Evolutionary conservation across 2,329 filamentous ascomycete species (phyloP), one percentile per base, ranked within the genome.

Genomic region (Madurella fahalii): DNA sequence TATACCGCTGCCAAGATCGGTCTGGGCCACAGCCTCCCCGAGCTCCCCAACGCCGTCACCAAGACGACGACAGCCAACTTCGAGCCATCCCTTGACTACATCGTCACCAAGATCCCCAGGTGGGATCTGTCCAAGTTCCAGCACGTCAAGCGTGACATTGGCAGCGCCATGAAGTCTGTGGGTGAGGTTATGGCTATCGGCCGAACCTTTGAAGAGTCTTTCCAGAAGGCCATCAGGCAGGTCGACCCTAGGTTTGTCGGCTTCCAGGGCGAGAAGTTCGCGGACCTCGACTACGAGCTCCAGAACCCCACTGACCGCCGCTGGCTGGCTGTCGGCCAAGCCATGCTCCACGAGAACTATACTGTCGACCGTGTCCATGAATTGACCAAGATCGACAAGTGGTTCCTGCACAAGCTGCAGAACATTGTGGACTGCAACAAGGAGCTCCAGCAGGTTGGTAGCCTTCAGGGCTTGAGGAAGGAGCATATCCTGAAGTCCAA

Each of bases 91-190:
- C 78, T 99, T 61, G 94, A 99, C 69, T 99, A 99, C 72, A 90
- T 99, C 62, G 94, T 99, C 62, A 96, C 91, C 64, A 99, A 99
- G 80, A 97, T 99, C 65, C 94, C 94, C 65, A 86, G 94, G 68
- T 99, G 94, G 94, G 94, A 99, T 80, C 74, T 99, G 69, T 85
- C 89, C 79, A 99, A 99, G 78, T 99, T 99, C 81, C 93, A 97
- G 76, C 93, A 97, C 67, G 94, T 99, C 61, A 95, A 96, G 80
- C 88, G 94, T 58, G 89, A 95, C 68, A 97, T 99, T 69, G 94
- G 94, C 64, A 95, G 90, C 69, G 88, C 93, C 58, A 99, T 99
- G 94, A 99, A 97, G 79, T 96, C 92, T 20, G 92, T 99, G 54
- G 94, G 94, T 70, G 94, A 99, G 75, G 94, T 99, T 57, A 99